Evolutionary conservation across 352 stramenopile species (phyloP).

Genomic region (Phytophthora tubulina): DNA sequence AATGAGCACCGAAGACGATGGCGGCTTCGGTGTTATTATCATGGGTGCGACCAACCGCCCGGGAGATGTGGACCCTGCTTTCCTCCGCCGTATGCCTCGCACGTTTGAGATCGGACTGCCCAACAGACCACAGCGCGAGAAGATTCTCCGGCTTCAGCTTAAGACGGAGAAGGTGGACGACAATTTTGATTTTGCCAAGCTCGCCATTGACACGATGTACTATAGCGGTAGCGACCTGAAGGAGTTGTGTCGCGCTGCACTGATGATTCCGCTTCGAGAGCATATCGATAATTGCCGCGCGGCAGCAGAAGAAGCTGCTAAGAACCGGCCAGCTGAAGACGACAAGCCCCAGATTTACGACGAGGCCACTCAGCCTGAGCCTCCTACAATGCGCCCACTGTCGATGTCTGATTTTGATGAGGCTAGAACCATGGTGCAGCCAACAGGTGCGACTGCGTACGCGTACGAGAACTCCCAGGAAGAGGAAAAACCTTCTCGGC

Average conservation of each 20-base stretch:
- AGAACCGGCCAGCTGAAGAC: slow-evolving; percentile 36
- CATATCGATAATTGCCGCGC: slow-evolving; percentile 77
- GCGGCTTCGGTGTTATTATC: slow-evolving; percentile 94
- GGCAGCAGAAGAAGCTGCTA: slow-evolving; percentile 46
- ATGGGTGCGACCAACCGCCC: slow-evolving; percentile 97
- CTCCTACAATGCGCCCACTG: slow-evolving; percentile 70
- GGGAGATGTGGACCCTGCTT: slow-evolving; percentile 93
- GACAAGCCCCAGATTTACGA: slow-evolving; percentile 44
- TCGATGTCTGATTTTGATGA: slow-evolving; percentile 89
- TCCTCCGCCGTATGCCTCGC: slow-evolving; percentile 96
- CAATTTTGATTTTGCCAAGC: slow-evolving; percentile 81
- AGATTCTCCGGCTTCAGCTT: slow-evolving; percentile 95
- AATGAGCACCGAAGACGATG: slow-evolving; percentile 65
- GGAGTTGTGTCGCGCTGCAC: slow-evolving; percentile 85
- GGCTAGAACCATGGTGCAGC: slow-evolving; percentile 85
- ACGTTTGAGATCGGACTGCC: slow-evolving; percentile 97
- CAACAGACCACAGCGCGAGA: slow-evolving; percentile 82
- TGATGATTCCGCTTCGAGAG: slow-evolving; percentile 90
- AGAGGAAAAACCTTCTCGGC: slow-evolving; percentile 30
- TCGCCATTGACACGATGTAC: slow-evolving; percentile 89
- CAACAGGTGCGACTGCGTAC: slow-evolving; percentile 83
- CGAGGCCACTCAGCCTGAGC: slow-evolving; percentile 36
- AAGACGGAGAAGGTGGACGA: slow-evolving; percentile 84
- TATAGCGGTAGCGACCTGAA: slow-evolving; percentile 98
- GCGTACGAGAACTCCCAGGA: slow-evolving; percentile 79